Conservation (phyloP, 2,329 filamentous ascomycete species). For the Aureobasidium lini region DNA sequence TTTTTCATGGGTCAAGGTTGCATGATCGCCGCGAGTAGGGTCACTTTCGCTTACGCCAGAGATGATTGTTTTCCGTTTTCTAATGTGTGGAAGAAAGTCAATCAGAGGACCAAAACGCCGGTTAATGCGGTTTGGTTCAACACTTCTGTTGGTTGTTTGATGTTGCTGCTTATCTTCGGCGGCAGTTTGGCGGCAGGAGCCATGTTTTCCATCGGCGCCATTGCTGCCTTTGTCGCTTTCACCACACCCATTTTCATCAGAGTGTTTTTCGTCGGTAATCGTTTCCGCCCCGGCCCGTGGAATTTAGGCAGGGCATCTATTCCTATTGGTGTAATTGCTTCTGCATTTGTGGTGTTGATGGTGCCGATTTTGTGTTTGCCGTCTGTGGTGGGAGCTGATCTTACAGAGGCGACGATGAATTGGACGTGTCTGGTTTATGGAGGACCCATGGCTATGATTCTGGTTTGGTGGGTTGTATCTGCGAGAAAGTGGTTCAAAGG, state of each 20-base stretch:
- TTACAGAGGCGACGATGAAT: constrained; percentile 54
- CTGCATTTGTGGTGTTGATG: constrained; percentile 57
- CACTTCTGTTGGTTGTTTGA: constrained; percentile 49
- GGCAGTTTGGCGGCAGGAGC: constrained; percentile 57
- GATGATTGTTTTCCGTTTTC: constrained; percentile 62
- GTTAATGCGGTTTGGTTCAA: constrained; percentile 67
- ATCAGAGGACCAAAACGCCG: constrained; percentile 54
- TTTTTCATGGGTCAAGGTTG: constrained; percentile 68
- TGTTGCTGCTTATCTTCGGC: constrained; percentile 58
- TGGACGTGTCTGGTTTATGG: constrained; percentile 63
- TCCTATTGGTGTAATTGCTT: constrained; percentile 50
- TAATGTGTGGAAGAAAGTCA: constrained; percentile 52
- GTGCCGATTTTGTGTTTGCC: constrained; percentile 62
- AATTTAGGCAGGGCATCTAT: constrained; percentile 54
- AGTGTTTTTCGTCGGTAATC: constrained; percentile 52
- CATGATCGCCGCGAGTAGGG: constrained; percentile 51
- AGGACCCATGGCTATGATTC: constrained; percentile 29
- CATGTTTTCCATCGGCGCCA: constrained; percentile 63
- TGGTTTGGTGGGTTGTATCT: constrained; percentile 56
- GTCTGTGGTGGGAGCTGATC: constrained; percentile 46
- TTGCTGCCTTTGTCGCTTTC: constrained; percentile 58
- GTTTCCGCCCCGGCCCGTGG: constrained; percentile 62
- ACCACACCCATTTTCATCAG: constrained; percentile 52
- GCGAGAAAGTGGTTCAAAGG: constrained; percentile 64
- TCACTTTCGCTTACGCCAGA: constrained; percentile 54